Evolutionary conservation across 495 filamentous ascomycete genomes (phyloP).

Genomic region (Jackrogersella multiformis): DNA sequence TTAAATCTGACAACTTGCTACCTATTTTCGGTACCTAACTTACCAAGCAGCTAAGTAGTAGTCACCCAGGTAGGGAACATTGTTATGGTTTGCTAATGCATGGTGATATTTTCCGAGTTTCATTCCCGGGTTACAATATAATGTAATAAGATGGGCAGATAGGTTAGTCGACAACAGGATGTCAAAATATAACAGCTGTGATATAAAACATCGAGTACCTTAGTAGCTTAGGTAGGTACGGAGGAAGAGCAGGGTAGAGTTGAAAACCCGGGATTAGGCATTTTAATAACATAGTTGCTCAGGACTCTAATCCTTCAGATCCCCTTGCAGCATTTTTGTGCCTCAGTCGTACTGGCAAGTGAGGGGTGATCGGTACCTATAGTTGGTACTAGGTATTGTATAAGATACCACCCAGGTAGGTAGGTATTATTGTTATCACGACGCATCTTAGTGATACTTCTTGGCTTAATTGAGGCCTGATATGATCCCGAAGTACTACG

Average conservation of each 20-base stretch:
- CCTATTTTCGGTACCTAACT: background rate
- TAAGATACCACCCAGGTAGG: too few species aligned
- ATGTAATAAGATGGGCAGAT: background rate
- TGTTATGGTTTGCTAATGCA: conserved; percentile 9
- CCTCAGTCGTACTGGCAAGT: background rate
- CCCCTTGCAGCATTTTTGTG: conserved; percentile 24
- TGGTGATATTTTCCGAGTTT: background rate
- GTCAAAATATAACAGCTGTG: conserved; percentile 5
- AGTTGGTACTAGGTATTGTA: too few species aligned
- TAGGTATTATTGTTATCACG: conserved; percentile 8
- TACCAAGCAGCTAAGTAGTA: background rate
- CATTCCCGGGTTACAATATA: background rate
- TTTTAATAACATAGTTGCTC: conserved; percentile 37
- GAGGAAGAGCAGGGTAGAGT: conserved; percentile 14
- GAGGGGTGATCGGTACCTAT: conserved; percentile 7
- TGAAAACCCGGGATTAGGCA: conserved; percentile 23
- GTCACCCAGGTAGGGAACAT: too few species aligned
- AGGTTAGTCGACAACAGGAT: conserved; percentile 8
- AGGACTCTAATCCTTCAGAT: conserved; percentile 17
- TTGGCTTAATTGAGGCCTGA: conserved; percentile 18
- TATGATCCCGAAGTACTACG: conserved; percentile 30
- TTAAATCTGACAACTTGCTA: too few species aligned
- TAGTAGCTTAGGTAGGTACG: too few species aligned
- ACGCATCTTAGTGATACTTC: conserved; percentile 3
- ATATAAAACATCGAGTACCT: conserved; percentile 5